These are phyloP conservation scores for Aspergillus bertholletiae DNA, from an alignment of 495 filamentous ascomycete species.

Conservation along the genomic window DNA sequence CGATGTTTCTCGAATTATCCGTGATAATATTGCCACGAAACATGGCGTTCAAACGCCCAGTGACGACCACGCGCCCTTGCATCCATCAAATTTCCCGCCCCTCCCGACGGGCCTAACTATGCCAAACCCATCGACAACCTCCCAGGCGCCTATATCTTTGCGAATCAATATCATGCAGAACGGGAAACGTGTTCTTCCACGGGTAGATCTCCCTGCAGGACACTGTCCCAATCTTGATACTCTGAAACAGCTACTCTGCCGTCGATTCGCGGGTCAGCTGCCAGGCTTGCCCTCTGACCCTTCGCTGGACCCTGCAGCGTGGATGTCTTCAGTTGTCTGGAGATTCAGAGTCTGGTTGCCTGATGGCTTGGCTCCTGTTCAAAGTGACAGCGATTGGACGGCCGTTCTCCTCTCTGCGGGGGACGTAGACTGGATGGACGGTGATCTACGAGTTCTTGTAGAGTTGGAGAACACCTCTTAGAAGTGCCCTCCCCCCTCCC, in stretches of 20 bases:
- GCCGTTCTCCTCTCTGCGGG: constrained; percentile 39
- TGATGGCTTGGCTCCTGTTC: constrained; percentile 33
- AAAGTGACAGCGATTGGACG: constrained; percentile 43
- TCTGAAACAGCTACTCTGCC: constrained; percentile 28
- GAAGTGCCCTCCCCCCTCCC: too few relatives aligned
- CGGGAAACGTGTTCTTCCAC: constrained; percentile 39
- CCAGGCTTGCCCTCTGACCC: constrained; percentile 20
- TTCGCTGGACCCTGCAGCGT: constrained; percentile 10
- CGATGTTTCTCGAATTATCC: constrained; percentile 41
- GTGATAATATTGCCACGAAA: constrained; percentile 33
- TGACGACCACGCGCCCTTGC: constrained; percentile 16
- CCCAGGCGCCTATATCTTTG: constrained; percentile 25
- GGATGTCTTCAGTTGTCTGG: constrained; percentile 25
- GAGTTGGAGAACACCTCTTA: constrained; percentile 22
- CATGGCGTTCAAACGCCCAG: constrained; percentile 11
- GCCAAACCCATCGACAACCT: not conserved
- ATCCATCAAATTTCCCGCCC: constrained; percentile 14
- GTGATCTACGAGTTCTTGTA: constrained; percentile 43
- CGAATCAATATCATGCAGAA: constrained; percentile 40
- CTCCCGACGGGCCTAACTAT: constrained; percentile 6
- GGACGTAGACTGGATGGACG: constrained; percentile 52
- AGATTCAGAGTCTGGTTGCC: constrained; percentile 40
- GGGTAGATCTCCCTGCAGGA: constrained; percentile 34
- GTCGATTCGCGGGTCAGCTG: constrained; percentile 33
- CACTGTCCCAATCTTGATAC: constrained; percentile 33